Conservation (phyloP, 768 basidiomycete species). For the Daedalea quercina region DNA sequence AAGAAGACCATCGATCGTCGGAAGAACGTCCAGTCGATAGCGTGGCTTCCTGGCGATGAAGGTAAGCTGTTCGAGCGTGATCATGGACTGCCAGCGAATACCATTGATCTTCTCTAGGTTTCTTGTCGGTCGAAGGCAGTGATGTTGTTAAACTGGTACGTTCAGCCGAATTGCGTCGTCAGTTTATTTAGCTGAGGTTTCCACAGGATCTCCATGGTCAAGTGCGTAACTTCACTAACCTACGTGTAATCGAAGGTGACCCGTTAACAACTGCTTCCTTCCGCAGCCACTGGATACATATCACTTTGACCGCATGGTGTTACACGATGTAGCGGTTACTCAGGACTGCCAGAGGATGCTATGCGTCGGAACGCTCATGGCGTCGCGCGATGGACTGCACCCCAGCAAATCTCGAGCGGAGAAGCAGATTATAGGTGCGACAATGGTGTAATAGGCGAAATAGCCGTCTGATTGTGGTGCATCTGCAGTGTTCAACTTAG, state of each 20-base stretch:
- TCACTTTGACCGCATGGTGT: conserved; percentile 51
- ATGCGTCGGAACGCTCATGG: conserved; percentile 61
- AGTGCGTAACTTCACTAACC: conserved; percentile 25
- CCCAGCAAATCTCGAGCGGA: conserved; percentile 67
- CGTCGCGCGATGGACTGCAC: conserved; percentile 53
- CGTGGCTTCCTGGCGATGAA: conserved; percentile 62
- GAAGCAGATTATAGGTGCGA: conserved; percentile 67
- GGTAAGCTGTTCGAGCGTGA: conserved; percentile 25
- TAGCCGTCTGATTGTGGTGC: not conserved
- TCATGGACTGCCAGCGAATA: not conserved
- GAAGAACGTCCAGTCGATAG: conserved; percentile 50
- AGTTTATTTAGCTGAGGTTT: not conserved
- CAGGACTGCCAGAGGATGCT: conserved; percentile 59
- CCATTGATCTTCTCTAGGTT: conserved; percentile 32
- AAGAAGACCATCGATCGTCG: conserved; percentile 55
- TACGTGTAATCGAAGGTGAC: not conserved
- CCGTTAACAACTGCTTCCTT: not conserved
- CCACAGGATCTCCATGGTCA: conserved; percentile 53
- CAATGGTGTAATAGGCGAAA: not conserved
- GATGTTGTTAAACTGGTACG: conserved; percentile 54
- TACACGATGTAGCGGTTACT: conserved; percentile 68
- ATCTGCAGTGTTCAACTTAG: conserved; percentile 56
- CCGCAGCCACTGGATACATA: conserved; percentile 48
- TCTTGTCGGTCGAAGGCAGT: conserved; percentile 65
- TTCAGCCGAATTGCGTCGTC: not conserved